Conservation (phyloP, 179 eudicot species). For the Camellia oleifera region DNA sequence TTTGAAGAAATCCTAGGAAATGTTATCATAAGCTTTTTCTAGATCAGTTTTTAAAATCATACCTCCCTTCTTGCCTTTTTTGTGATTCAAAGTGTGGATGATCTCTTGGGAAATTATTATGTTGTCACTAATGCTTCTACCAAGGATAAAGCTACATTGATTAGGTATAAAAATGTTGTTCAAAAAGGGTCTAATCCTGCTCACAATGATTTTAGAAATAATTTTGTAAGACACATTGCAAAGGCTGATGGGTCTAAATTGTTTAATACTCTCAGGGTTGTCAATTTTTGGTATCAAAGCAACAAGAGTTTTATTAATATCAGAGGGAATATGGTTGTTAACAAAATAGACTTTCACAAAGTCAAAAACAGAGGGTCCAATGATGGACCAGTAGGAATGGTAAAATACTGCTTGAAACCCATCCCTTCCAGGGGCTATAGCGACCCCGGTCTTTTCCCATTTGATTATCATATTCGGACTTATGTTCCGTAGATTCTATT, state of each 20-base stretch:
- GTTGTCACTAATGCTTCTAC: neutral
- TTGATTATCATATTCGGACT: too few relatives aligned
- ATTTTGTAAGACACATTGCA: neutral
- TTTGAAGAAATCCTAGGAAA: neutral
- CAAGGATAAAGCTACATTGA: too few relatives aligned
- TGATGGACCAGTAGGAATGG: neutral
- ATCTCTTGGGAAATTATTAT: neutral
- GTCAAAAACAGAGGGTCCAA: neutral
- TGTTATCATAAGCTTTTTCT: neutral
- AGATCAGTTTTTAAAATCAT: neutral
- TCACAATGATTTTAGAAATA: neutral
- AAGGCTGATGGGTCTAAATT: neutral
- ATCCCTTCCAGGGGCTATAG: neutral
- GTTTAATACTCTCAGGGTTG: neutral
- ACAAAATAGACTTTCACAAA: too few relatives aligned
- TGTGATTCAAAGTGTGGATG: neutral
- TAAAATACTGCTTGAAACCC: neutral
- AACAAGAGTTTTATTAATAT: neutral
- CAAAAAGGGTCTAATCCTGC: neutral
- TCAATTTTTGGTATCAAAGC: neutral
- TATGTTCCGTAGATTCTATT: too few relatives aligned
- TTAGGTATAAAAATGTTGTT: neutral
- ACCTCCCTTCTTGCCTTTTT: too few relatives aligned
- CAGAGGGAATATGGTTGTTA: neutral
- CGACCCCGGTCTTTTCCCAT: too few relatives aligned